phyloP scores from a whole-genome alignment of 352 stramenopile genomes.

The Globisporangium apiculatum region DNA sequence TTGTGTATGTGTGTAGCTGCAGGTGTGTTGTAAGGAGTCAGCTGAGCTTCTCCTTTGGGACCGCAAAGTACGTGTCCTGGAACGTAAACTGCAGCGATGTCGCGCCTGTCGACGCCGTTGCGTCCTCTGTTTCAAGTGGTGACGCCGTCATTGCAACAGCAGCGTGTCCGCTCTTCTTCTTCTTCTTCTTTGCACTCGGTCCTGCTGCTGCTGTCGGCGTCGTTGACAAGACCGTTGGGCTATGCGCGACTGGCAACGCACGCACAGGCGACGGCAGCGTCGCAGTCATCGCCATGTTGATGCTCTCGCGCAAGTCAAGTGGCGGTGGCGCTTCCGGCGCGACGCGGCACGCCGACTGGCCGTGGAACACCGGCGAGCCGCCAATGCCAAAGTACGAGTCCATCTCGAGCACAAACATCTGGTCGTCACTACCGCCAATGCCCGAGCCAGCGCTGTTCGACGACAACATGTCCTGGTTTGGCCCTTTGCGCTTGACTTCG shows the following conservation, averaged over 20 bases:
- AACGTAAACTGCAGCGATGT: constrained; percentile 55
- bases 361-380: constrained; percentile 67
- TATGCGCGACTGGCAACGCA: constrained; percentile 1
- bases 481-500: constrained; percentile 68
- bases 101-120: constrained; percentile 1
- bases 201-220: background rate
- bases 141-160: background rate
- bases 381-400: constrained; percentile 84
- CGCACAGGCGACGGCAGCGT: constrained; percentile 22
- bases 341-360: constrained; percentile 23
- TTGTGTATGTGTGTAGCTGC: too few relatives aligned
- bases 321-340: constrained; percentile 35
- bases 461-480: constrained; percentile 21
- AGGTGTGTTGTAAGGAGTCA: constrained; percentile 8
- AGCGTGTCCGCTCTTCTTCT: constrained; percentile 16
- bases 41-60: constrained; percentile 30
- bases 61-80: constrained; percentile 76
- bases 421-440: constrained; percentile 41
- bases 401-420: constrained; percentile 84
- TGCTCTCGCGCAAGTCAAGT: constrained; percentile 55
- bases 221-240: too few relatives aligned
- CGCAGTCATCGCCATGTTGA: constrained; percentile 77
- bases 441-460: constrained; percentile 16
- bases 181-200: constrained; percentile 18
- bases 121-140: background rate